Evolutionary conservation across 169 alveolate genomes (phyloP), one percentile per base, ranked within the genome.

Genomic region (Eimeria maxima): DNA sequence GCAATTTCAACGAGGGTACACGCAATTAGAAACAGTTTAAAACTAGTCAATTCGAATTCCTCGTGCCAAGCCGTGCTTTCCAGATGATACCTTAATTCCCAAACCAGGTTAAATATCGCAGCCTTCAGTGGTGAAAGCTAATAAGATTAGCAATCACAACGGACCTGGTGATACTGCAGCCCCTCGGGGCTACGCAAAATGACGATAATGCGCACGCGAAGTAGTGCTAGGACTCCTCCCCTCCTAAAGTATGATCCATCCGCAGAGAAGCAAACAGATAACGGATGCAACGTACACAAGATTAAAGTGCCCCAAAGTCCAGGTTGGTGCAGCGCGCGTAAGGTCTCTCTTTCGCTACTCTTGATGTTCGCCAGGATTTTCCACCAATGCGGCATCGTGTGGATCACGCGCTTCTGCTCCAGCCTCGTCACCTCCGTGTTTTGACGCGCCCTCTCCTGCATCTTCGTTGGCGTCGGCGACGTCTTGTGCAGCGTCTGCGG

Each of bases 401-500:
- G 86, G 33, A 8, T 6, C 67, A 7, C n/a, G 45, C 44, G 27
- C 88, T n/a, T 44, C 57, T 4, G 53, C 69, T 24, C 29, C 71
- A 5, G 11, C 87, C 11, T 71, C 44, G 29, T 27, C 53, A 10
- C n/a, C 60, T 5, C 50, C 55, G 18, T 76, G 78, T 76, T 80
- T 65, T 47, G 24, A 93, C 13, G 86, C 92, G 20, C 47, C 93
- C 55, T 14, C 88, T 60, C 22, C 96, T 18, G 93, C 80, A 24
- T n/a, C 81, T 65, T 63, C 80, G 16, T 87, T 69, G 65, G 33
- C 80, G 11, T 38, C 67, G 67, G 94, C 94, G 71, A 14, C 60
- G 16, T 18, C 80, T 16, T 90, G 76, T 29, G 44, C 95, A 18
- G 55, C 95, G 5, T 44, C 84, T 47, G 55, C 71, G 14, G 73